Evolutionary conservation across 345 rosid genomes (phyloP).

Genomic region (Adansonia digitata): DNA sequence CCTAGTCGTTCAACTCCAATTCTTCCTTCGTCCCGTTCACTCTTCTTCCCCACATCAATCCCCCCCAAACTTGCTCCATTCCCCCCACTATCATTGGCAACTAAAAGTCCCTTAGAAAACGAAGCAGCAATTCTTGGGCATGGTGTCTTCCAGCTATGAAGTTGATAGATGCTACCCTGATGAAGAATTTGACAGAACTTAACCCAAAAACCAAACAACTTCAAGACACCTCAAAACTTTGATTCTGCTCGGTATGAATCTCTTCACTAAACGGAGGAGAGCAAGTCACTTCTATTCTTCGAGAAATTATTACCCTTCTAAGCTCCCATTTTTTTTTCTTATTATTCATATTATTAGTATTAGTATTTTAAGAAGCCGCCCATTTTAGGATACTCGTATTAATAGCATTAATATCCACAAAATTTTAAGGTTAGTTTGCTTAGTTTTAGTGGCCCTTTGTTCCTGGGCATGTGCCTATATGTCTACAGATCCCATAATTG

Average conservation of each 20-base stretch:
- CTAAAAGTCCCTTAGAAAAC: slow-evolving; percentile 22
- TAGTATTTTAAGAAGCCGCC: not conserved
- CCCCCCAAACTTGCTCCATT: not conserved
- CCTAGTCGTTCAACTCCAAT: slow-evolving; percentile 5
- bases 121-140: slow-evolving; percentile 25
- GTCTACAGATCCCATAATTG: not conserved
- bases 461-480: not conserved
- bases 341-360: not conserved
- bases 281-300: slow-evolving; percentile 83
- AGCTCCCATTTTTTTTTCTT: too few species aligned
- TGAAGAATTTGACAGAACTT: slow-evolving; percentile 32
- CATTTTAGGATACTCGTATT: not conserved
- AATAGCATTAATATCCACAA: not conserved
- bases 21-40: not conserved
- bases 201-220: slow-evolving; percentile 17
- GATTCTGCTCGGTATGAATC: slow-evolving; percentile 59
- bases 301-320: slow-evolving; percentile 87
- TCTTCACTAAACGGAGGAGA: slow-evolving; percentile 87
- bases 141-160: slow-evolving; percentile 44
- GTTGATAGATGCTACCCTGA: slow-evolving; percentile 68
- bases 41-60: slow-evolving; percentile 12
- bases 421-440: too few species aligned
- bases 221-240: slow-evolving; percentile 31
- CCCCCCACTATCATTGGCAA: slow-evolving; percentile 5
- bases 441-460: not conserved